Conservation (phyloP, 345 rosid species). For the Euphorbia tirucalli region DNA sequence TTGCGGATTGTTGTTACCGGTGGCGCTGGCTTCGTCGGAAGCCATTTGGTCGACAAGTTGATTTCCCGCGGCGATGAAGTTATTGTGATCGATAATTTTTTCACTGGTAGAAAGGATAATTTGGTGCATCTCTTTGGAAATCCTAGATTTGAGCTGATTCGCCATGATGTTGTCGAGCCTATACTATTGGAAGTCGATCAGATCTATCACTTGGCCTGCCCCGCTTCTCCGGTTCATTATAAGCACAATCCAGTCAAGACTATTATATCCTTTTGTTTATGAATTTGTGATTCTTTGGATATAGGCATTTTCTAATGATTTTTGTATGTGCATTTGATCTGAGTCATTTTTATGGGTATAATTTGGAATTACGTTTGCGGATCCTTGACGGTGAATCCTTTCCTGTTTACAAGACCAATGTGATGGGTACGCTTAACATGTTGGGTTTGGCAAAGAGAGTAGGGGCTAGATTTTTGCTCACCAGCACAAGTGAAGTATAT, state of each 20-base stretch:
- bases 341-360: not conserved
- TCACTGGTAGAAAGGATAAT: conserved; percentile 94
- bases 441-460: conserved; percentile 98
- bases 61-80: conserved; percentile 89
- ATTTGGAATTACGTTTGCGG: conserved; percentile 22
- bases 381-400: conserved; percentile 46
- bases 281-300: not conserved
- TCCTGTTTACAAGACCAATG: conserved; percentile 78
- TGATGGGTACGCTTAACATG: conserved; percentile 98
- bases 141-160: conserved; percentile 89
- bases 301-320: not conserved
- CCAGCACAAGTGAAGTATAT: conserved; percentile 98
- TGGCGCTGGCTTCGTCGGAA: conserved; percentile 97
- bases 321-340: conserved; percentile 3
- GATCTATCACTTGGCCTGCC: conserved; percentile 99
- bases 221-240: conserved; percentile 98
- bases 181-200: conserved; percentile 95
- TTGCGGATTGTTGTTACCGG: conserved; percentile 90
- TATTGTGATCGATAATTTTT: conserved; percentile 90
- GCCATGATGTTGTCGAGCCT: conserved; percentile 97
- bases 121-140: conserved; percentile 73
- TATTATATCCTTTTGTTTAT: conserved; percentile 66
- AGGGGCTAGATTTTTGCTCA: conserved; percentile 90
- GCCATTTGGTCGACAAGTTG: conserved; percentile 93
- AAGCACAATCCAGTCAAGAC: conserved; percentile 97